A percentile compares a stretch with the other conserved stretches of the same genome.
phyloP scores from a whole-genome alignment of 2,329 filamentous ascomycete genomes.

The Alternaria infectoria region DNA sequence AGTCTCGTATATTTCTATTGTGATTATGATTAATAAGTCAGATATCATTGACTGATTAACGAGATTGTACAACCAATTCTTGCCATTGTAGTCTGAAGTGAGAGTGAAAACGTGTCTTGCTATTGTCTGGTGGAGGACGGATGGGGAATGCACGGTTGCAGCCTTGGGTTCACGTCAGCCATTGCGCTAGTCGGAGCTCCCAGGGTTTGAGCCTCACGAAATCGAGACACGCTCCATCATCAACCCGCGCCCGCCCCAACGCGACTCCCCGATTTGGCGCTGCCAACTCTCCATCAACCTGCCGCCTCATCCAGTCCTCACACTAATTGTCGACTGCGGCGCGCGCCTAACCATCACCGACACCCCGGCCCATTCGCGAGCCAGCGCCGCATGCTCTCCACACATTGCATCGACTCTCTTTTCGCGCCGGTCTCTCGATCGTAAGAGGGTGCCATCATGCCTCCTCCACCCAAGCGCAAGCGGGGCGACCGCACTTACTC shows the following conservation, averaged over 20 bases:
- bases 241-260: constrained; percentile 13
- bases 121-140: background rate
- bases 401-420: constrained; percentile 23
- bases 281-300: background rate
- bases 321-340: background rate
- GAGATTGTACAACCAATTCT: background rate
- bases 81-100: background rate
- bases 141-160: constrained; percentile 7
- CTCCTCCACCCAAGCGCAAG: constrained; percentile 64
- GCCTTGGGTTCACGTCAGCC: constrained; percentile 6
- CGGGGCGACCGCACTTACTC: constrained; percentile 55
- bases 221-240: constrained; percentile 17
- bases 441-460: constrained; percentile 51
- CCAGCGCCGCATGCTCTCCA: constrained; percentile 38
- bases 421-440: constrained; percentile 35
- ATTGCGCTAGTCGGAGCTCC: constrained; percentile 4
- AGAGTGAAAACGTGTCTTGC: background rate
- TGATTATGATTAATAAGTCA: fast-evolving
- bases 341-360: constrained; percentile 1
- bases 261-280: constrained; percentile 10
- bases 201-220: constrained; percentile 13
- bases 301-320: background rate
- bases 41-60: background rate
- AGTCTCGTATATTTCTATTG: background rate
- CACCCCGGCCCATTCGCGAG: constrained; percentile 13